These are phyloP conservation scores for Backusella mclennaniae DNA, from an alignment of 192 early-diverging fungal species.

Conservation along the genomic window DNA sequence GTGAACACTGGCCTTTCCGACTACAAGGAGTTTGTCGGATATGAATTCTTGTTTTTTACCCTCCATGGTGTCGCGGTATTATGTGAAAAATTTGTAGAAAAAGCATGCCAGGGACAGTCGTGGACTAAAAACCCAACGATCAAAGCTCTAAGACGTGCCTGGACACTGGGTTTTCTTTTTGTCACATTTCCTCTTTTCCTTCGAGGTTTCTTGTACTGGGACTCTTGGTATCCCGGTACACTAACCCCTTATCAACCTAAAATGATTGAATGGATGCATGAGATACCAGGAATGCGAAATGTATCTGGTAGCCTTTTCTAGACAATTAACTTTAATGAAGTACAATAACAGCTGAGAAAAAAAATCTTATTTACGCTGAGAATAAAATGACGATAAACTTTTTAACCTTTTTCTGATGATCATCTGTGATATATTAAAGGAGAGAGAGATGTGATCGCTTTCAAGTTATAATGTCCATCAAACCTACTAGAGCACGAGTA, in stretches of 20 bases:
- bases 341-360: constrained; percentile 4
- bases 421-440: neutral
- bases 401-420: constrained; percentile 3
- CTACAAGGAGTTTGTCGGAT: neutral
- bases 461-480: neutral
- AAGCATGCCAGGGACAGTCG: constrained; percentile 2
- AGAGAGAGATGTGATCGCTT: neutral
- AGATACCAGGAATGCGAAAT: neutral
- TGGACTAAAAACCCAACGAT: neutral
- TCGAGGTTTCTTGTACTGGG: neutral
- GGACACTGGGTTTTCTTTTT: neutral
- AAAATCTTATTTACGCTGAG: constrained; percentile 5
- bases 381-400: neutral
- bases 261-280: constrained; percentile 4
- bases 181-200: neutral
- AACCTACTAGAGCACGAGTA: neutral
- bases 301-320: constrained; percentile 4
- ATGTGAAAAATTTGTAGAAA: neutral
- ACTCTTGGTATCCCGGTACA: neutral
- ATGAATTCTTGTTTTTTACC: constrained; percentile 1
- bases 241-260: neutral
- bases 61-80: neutral
- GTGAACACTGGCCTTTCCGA: neutral
- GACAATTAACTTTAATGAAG: constrained; percentile 2
- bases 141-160: neutral